Evolutionary conservation across 495 filamentous ascomycete genomes (phyloP), one percentile per base, ranked within the genome.

Genomic region (Neurospora discreta): DNA sequence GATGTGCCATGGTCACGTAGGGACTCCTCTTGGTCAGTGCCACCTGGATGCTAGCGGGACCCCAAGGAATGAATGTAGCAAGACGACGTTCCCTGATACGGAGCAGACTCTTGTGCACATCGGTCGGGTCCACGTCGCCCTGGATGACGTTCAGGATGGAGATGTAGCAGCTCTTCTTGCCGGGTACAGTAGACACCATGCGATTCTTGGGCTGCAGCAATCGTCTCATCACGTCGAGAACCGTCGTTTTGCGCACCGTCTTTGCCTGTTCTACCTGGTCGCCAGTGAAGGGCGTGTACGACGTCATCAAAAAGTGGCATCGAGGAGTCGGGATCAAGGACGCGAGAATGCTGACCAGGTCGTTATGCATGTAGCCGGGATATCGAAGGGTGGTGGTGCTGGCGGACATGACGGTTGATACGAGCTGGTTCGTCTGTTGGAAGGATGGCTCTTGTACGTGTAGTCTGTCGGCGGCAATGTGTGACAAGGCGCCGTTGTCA

Each of bases 361-460:
- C 95, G 79, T 99, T 99, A 83, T 99, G 95, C 96, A 99, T 98
- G 78, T 99, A 99, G 36, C 96, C 95, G 1, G 95, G 95, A 80
- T 99, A 98, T 72, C 95, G 88, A 40, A 99, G 90, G 9, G 95
- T 97, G 7, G 94, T 97, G 1, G 95, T 99, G 76, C 93, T 95
- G 11, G 96, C 95, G 33, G 94, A 98, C 95, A 99, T 99, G 74
- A 99, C 96, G 3, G 96, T 99, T 38, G 95, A 97, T 11, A 97
- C 95, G 36, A 99, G 86, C 79, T 98, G 96, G 80, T 99, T 99
- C 13, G 96, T 98, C 79, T 99, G 95, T 70, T 95, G 90, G 80
- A 97, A 97, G 0, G 95, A 97, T 3, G 95, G 94, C 77, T 95
- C 89, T 79, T 97, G 93, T 33, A 98, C 90, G 78, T 99, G 96